Evolutionary conservation across 83 land plant species (phyloP), one percentile per base, ranked within the genome.

Genomic region (Picea mariana): DNA sequence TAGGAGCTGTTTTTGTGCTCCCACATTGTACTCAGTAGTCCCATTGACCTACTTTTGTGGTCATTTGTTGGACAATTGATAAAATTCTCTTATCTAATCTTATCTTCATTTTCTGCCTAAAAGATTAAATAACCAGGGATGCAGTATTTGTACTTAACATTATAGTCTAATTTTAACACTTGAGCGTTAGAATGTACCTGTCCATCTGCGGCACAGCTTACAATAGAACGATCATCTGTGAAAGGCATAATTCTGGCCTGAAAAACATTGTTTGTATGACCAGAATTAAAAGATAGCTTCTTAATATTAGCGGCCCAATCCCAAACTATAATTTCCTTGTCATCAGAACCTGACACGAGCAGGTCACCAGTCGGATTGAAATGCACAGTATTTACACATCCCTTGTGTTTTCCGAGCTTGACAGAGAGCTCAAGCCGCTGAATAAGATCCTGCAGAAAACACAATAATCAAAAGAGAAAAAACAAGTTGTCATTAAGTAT

Each of bases 171-270:
- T 38, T 59, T 68, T 15, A 27, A 31, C 23, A 38, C 26, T 75
- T 24, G 79, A 82, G 20, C 49, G 17, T 75, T 71, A 66, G 52
- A 40, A 49, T 0, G 55, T 73, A 95, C 99, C 98, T 95, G 95
- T 23, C 99, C 99, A 92, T 97, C 99, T 65, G 99, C 99, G 83
- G 95, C 98, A 88, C 98, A 95, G 47, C 93, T 95, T 34, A 97
- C 93, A 75, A 97, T 87, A 66, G 69, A 94, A 5, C 86, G 81
- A 85, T 95, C 97, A 79, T 97, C 92, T 8, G 94, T 84, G 67
- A 67, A 93, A 40, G 99, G 99, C 98, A 97, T 95, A 47, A 97
- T 76, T 59, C 92, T 88, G 23, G 99, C 99, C 80, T 97, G 97
- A 65, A 97, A 95, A 20, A 97, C 93, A 94, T 97, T 97, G 79